Base-by-base conservation (phyloP, 768 basidiomycete species). In the Hygrophoropsis aurantiaca region DNA sequence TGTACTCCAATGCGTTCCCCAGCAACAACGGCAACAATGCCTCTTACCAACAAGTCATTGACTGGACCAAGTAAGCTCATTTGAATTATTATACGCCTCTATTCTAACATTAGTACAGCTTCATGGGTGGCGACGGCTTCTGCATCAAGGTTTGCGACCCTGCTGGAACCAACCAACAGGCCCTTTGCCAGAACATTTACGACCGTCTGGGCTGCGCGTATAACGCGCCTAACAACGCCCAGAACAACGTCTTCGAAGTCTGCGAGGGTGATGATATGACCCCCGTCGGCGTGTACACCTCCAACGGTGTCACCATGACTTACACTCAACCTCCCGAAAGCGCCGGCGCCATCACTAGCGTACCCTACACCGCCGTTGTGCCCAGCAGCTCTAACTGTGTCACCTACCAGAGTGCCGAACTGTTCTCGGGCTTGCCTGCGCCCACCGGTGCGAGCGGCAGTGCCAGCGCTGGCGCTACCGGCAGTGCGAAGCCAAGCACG, bases 141-240 rank as follows among this genome's bases (percentile, higher is more conserved):
- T 91, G 87, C 65, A 58, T 87, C 53, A 91, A 90, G 65, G 70
- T 76, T 0, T 92, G 89, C 68, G 80, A 88, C 57, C 82, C 82
- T 2, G 52, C 62, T 1, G 69, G 71, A 10, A 56, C 75, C n/a
- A 73, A 80, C 55, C 72, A 77, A 0, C 68, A 70, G 4, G 58
- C 68, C n/a, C 77, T 62, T 56, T 90, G 89, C 70, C 70, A 87
- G 61, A 83, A 92, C 73, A 76, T 81, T 50, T 84, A 72, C 49
- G 87, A 90, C 59, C 84, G 83, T 47, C 82, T 89, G 42, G 90
- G 90, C 9, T 84, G 85, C 55, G 58, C 51, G 2, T 90, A 82
- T 73, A 91, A 90, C 61, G 83, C 78, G 15, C 89, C 89, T 13
- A 81, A 77, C 62, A 65, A 70, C 26, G 84, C 85, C 27, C 61